Evolutionary conservation across 345 rosid species (phyloP).

Genomic region (Brassica juncea): DNA sequence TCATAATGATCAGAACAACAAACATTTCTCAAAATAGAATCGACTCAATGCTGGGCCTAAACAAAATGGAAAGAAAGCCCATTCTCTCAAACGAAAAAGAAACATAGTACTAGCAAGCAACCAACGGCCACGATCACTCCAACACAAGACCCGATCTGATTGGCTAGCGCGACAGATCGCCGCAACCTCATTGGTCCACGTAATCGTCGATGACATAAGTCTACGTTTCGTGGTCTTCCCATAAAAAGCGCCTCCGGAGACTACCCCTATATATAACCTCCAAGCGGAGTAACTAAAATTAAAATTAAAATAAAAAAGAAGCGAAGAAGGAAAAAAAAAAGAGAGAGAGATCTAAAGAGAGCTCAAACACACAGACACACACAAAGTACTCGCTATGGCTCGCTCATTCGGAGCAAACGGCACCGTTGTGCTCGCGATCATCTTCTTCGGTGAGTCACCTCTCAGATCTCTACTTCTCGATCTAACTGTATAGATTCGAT

Average conservation of each 20-base stretch:
- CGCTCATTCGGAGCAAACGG: conserved; percentile 37
- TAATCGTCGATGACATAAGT: background rate
- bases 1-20: too few species aligned
- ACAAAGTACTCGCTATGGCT: conserved; percentile 26
- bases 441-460: conserved; percentile 36
- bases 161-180: background rate
- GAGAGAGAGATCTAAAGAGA: background rate
- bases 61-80: background rate
- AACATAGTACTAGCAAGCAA: background rate
- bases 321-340: background rate
- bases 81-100: background rate
- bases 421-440: conserved; percentile 27
- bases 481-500: too few species aligned
- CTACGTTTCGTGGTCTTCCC: background rate
- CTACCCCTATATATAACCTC: conserved; percentile 5
- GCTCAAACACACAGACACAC: background rate
- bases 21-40: too few species aligned
- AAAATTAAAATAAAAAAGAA: background rate
- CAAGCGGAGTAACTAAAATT: background rate
- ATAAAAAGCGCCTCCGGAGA: background rate
- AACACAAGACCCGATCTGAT: conserved; percentile 30
- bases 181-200: background rate
- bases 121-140: conserved; percentile 36
- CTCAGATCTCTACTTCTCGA: background rate
- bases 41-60: conserved; percentile 1